Evolutionary conservation across 345 rosid genomes (phyloP).

Genomic region (Capsella bursapastoris): DNA sequence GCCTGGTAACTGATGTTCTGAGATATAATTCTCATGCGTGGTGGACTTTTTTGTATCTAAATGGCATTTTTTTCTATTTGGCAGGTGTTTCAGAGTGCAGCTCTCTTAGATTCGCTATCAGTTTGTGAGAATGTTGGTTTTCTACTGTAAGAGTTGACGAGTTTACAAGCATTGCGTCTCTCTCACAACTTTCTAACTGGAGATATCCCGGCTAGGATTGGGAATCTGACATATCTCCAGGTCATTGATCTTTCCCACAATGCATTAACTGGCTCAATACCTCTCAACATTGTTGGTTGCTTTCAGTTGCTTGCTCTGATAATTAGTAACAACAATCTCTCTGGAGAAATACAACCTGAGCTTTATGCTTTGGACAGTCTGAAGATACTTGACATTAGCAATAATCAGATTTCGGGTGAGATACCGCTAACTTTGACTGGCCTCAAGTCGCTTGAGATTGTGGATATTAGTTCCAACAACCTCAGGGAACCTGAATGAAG

Average conservation of each 20-base stretch:
- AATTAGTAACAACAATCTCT: conserved; percentile 74
- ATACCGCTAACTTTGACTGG: conserved; percentile 89
- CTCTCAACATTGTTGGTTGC: conserved; percentile 81
- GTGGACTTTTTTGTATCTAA: not conserved
- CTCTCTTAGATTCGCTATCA: conserved; percentile 94
- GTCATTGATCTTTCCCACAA: conserved; percentile 83
- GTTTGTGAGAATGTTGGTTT: conserved; percentile 98
- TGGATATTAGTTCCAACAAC: conserved; percentile 83
- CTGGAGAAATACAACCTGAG: conserved; percentile 86
- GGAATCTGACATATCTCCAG: conserved; percentile 89
- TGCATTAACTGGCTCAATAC: conserved; percentile 75
- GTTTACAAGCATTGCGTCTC: conserved; percentile 82
- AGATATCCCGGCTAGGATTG: conserved; percentile 78
- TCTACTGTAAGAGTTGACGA: conserved; percentile 90
- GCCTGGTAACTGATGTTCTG: conserved; percentile 57
- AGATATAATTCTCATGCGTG: not conserved
- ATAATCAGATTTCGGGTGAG: conserved; percentile 79
- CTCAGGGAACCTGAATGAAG: conserved; percentile 84
- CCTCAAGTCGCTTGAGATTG: conserved; percentile 81
- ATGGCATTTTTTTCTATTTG: conserved; percentile 10
- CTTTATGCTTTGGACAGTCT: conserved; percentile 85
- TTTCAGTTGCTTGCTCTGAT: conserved; percentile 82
- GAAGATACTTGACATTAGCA: conserved; percentile 82
- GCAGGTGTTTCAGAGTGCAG: conserved; percentile 98
- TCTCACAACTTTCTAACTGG: conserved; percentile 80